phyloP scores from a whole-genome alignment of 1,139 yeast species.

The Chernovozyma aurita region DNA sequence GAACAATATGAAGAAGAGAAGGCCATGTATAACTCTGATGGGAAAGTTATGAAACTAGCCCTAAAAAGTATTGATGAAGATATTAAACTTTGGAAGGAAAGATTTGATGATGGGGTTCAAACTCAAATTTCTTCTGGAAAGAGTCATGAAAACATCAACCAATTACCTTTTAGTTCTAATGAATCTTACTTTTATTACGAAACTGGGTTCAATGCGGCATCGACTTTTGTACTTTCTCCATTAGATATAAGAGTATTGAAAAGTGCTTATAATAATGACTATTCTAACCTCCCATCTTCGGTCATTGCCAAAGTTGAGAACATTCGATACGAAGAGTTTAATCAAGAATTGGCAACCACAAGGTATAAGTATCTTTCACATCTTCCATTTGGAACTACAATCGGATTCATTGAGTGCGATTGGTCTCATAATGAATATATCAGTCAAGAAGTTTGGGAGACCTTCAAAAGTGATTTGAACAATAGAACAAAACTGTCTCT shows the following conservation, averaged over 20 bases:
- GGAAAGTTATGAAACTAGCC: constrained; percentile 55
- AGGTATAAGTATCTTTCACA: constrained; percentile 75
- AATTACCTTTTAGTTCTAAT: constrained; percentile 1
- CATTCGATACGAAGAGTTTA: constrained; percentile 58
- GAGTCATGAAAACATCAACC: not conserved
- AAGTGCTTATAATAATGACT: constrained; percentile 53
- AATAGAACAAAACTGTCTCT: constrained; percentile 54
- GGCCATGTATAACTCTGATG: constrained; percentile 56
- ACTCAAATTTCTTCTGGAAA: not conserved
- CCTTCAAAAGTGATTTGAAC: constrained; percentile 55
- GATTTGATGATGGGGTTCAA: constrained; percentile 9
- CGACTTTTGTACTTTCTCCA: constrained; percentile 67
- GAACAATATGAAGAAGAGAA: constrained; percentile 52
- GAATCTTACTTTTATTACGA: constrained; percentile 53
- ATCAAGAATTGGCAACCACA: constrained; percentile 49
- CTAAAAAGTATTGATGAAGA: constrained; percentile 47
- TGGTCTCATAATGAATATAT: constrained; percentile 54
- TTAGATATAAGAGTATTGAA: constrained; percentile 74
- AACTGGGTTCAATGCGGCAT: constrained; percentile 64
- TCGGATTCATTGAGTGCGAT: constrained; percentile 81
- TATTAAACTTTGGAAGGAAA: constrained; percentile 32
- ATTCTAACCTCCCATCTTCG: constrained; percentile 62
- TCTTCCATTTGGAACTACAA: constrained; percentile 77
- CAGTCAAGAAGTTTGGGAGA: constrained; percentile 47
- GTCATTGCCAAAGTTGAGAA: constrained; percentile 64